Evolutionary conservation across 225 moss, liverwort and hornwort species (phyloP), one percentile per base, ranked within the genome.

Genomic region (Neckera pumila): DNA sequence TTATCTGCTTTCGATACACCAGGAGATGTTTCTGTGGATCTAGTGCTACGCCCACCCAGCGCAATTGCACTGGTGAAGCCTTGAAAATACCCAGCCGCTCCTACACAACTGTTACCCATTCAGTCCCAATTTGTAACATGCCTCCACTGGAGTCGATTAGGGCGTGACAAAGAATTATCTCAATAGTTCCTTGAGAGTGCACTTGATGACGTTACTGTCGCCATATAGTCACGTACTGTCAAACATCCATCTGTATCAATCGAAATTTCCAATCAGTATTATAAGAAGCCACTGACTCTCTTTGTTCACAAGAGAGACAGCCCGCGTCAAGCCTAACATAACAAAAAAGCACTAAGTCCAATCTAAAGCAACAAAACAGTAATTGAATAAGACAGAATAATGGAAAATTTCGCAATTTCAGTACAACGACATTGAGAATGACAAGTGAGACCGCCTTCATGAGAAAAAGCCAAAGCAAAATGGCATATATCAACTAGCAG

Each of bases 71-170:
- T 92, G 76, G 92, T 89, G 85, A 92, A 92, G 87, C 92, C 90
- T 40, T 93, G 89, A 70, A 93, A 91, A 91, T 91, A 93, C 63
- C 92, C 92, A 74, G 92, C 86, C 87, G 92, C 91, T 88, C 92
- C 92, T 89, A 93, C 89, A 91, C 92, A 93, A 89, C 80, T 93
- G 88, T 93, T 93, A 88, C 92, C 92, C 92, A 93, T 93, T 89
- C 87, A 89, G 89, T 91, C 86, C 86, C 58, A 91, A 80, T 86
- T 86, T 91, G 91, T 91, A 91, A 91, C 91, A 91, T 91, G 74
- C 91, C 91, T 89, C 80, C 91, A 83, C 89, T 59, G 86, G 59
- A 91, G 66, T 86, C 26, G 66, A 79, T 42, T 79, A 28, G 65
- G 58, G 72, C 40, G 58, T 70, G 59, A 83, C 63, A 42, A 79